Conservation (phyloP, 495 filamentous ascomycete species). For the Podospora appendiculata region DNA sequence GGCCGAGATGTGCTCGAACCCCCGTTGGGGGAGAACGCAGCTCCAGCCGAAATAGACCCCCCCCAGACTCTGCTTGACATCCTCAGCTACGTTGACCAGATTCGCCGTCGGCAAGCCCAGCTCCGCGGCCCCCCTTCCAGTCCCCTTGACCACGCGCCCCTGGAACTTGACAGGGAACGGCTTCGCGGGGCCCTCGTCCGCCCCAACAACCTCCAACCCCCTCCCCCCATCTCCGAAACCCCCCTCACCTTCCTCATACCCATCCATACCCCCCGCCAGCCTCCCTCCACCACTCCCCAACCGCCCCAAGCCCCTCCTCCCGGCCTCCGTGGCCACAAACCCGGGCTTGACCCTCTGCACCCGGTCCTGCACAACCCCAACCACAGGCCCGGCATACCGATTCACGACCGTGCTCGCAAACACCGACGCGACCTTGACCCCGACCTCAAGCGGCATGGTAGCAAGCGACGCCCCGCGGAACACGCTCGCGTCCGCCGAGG, state of each 20-base stretch:
- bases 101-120: slow-evolving; percentile 29
- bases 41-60: slow-evolving; percentile 62
- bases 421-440: slow-evolving; percentile 47
- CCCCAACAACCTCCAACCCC: slow-evolving; percentile 13
- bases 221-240: not conserved
- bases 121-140: slow-evolving; percentile 21
- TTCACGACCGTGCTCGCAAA: slow-evolving; percentile 43
- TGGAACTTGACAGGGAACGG: slow-evolving; percentile 53
- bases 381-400: slow-evolving; percentile 41
- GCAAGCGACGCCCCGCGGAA: slow-evolving; percentile 56
- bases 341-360: slow-evolving; percentile 38
- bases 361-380: slow-evolving; percentile 27
- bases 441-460: slow-evolving; percentile 57
- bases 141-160: slow-evolving; percentile 31
- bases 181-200: slow-evolving; percentile 43
- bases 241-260: not conserved
- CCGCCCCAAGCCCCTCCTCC: slow-evolving; percentile 6
- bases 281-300: not conserved
- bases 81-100: slow-evolving; percentile 36
- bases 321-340: slow-evolving; percentile 23
- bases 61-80: slow-evolving; percentile 40
- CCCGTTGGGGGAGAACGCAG: slow-evolving; percentile 22
- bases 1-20: slow-evolving; percentile 1
- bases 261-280: not conserved
- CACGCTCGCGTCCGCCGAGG: slow-evolving; percentile 48